Conservation (phyloP, 75 land plant genomes). For the Picea glauca region DNA sequence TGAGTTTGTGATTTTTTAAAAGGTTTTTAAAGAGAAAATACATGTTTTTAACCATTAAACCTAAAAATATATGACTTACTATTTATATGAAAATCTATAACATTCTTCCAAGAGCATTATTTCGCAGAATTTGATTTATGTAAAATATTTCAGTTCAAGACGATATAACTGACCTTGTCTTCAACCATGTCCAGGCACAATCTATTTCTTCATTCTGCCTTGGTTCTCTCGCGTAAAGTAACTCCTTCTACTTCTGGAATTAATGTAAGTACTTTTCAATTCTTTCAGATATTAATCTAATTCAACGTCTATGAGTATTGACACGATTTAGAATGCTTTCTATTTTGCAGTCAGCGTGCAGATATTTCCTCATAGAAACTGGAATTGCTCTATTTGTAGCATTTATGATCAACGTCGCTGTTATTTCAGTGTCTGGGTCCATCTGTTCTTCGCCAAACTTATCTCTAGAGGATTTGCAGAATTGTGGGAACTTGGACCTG, state of each 20-base stretch:
- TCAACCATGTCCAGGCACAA: conserved; percentile 60
- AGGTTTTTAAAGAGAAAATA: no score
- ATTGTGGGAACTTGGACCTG: conserved; percentile 51
- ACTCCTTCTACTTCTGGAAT: conserved; percentile 70
- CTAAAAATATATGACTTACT: no score
- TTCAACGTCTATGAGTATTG: not conserved
- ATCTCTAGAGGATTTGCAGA: conserved; percentile 13
- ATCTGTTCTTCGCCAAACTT: conserved; percentile 41
- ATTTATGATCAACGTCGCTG: conserved; percentile 64
- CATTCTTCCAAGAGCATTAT: no score
- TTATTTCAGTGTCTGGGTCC: conserved; percentile 57
- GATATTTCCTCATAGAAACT: conserved; percentile 56
- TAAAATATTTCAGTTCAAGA: no score
- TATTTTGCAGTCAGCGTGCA: conserved; percentile 52
- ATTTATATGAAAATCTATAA: no score
- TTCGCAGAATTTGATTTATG: not conserved
- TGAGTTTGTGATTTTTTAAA: no score
- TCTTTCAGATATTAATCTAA: not conserved
- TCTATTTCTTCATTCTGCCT: conserved; percentile 87
- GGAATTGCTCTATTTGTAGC: conserved; percentile 63
- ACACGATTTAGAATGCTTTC: not conserved
- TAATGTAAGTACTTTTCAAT: conserved; percentile 36
- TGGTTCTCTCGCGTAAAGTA: conserved; percentile 78
- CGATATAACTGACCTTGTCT: no score
- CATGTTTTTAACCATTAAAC: no score